Evolutionary conservation across 2,329 filamentous ascomycete genomes (phyloP).

Genomic region (Fusarium verticillioides): DNA sequence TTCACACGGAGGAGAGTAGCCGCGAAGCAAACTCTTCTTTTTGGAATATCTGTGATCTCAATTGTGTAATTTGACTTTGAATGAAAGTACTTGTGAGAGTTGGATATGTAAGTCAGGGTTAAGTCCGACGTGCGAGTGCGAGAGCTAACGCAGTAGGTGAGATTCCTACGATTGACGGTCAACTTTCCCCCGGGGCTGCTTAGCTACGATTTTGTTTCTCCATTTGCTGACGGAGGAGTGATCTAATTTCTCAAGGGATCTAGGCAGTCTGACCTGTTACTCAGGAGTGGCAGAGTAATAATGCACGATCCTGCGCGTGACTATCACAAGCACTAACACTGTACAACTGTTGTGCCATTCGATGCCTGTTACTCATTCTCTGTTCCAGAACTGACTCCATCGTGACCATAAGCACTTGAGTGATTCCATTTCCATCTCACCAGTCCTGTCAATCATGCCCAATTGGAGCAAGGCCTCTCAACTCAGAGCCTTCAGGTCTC

Average conservation of each 20-base stretch:
- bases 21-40: neutral
- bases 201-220: neutral
- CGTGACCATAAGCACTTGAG: neutral
- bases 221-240: neutral
- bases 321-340: neutral
- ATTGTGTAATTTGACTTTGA: fast-evolving
- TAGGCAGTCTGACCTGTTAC: neutral
- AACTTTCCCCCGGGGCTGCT: neutral
- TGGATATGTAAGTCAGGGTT: neutral
- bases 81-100: neutral
- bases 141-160: neutral
- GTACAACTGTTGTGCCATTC: neutral
- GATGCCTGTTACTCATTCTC: fast-evolving
- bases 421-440: no score
- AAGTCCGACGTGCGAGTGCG: neutral
- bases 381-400: neutral
- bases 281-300: neutral
- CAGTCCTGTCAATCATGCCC: neutral
- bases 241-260: no score
- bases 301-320: neutral
- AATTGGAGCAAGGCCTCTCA: neutral
- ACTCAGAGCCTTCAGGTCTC: fast-evolving
- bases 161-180: neutral
- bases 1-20: neutral
- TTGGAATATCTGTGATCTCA: fast-evolving